Evolutionary conservation across 225 moss, liverwort and hornwort genomes (phyloP), one percentile per base, ranked within the genome.

Genomic region (Polytrichum commune): DNA sequence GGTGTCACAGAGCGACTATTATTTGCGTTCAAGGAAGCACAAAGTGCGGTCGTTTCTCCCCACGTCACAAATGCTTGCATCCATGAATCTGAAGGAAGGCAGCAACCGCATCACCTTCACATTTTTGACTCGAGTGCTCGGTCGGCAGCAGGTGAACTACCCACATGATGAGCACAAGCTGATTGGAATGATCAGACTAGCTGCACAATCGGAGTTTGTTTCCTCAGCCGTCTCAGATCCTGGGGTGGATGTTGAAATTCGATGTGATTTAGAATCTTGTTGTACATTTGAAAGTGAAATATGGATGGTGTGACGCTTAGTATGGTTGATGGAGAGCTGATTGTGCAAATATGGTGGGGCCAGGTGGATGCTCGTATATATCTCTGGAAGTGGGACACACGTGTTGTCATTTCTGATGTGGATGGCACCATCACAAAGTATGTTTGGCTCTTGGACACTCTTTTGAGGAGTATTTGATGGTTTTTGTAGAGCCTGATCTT

Each of bases 351-450:
- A 6, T 23, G 58, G 25, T 55, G 68, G 58, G 20, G 67, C 18
- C 85, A 98, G 97, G 97, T 98, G 71, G 92, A 95, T 79, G 97
- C 97, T 27, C 92, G 92, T 33, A 93, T 98, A 56, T 98, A 95
- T 67, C 85, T 98, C 8, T 98, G 97, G 97, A 95, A 90, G 72
- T 98, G 97, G 94, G 89, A 91, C 72, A 87, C 97, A 27, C 86
- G 97, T 66, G 90, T 98, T 73, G 95, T 98, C 23, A 93, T 98
- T 67, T 94, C 95, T 55, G 97, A 98, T 77, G 97, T 98, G 75
- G 97, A 98, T 80, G 97, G 97, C 75, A 98, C 97, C 3, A 98
- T 98, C 20, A 98, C 97, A 69, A 98, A 90, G 97, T 98, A 83
- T 55, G 86, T 79, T 79, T 53, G 53, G 29, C 62, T 69, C 63